Evolutionary conservation across 495 filamentous ascomycete species (phyloP).

Genomic region (Geoglossum glabrum): DNA sequence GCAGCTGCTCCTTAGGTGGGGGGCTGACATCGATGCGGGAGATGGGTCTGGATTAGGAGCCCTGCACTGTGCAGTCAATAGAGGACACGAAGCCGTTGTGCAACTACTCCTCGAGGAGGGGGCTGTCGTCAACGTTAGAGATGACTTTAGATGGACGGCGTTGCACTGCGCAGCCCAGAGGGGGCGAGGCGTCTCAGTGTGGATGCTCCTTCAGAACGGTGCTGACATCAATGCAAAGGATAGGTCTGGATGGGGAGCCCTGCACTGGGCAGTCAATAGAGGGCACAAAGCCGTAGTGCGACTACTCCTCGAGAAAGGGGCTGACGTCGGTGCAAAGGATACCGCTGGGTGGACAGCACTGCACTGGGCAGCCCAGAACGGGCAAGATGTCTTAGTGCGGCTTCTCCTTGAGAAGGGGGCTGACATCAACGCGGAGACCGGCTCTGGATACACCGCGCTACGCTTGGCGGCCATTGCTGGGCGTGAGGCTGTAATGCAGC

Average conservation of each 20-base stretch:
- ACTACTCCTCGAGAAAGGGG: too few relatives aligned
- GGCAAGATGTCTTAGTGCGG: too few relatives aligned
- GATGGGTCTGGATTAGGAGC: background rate
- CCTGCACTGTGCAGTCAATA: background rate
- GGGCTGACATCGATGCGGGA: conserved; percentile 1
- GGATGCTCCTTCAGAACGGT: background rate
- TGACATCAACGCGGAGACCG: too few relatives aligned
- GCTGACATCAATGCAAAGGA: background rate
- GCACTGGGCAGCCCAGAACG: too few relatives aligned
- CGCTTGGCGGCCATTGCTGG: too few relatives aligned
- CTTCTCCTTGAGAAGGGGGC: too few relatives aligned
- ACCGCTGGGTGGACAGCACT: too few relatives aligned
- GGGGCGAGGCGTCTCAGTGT: background rate
- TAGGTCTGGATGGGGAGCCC: background rate
- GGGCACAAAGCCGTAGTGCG: too few relatives aligned
- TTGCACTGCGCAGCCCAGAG: background rate
- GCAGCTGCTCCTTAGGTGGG: conserved; percentile 3
- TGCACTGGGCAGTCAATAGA: background rate
- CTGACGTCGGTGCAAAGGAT: too few relatives aligned
- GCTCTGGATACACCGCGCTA: too few relatives aligned
- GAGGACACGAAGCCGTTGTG: background rate
- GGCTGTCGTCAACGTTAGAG: background rate
- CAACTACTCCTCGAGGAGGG: background rate
- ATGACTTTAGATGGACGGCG: background rate
- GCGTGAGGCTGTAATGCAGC: too few relatives aligned